Evolutionary conservation across 2,329 filamentous ascomycete genomes (phyloP), one percentile per base, ranked within the genome.

Genomic region (Neonectria neomacrospora): DNA sequence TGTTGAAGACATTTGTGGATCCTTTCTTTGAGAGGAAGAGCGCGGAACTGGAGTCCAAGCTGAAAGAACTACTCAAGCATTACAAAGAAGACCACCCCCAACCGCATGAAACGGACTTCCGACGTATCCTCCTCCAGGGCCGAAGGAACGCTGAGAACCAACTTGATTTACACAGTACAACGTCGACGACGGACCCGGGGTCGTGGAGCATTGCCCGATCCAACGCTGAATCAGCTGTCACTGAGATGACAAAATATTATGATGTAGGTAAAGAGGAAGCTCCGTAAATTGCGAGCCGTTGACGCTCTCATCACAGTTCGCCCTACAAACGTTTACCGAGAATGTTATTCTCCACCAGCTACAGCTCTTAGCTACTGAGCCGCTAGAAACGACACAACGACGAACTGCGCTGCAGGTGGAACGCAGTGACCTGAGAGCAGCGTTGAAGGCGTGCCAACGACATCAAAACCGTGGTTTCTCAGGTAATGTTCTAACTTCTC

Each of bases 261-360:
- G 50, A 58, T 37, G 55, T 58, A 32, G 10, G 55, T 45, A 14
- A 5, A 5, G 11, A 5, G 42, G 12, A 18, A 23, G 11, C 2
- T 9, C 6, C 3, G 28, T 18, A 26, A 9, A 28, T 3, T 16
- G 6, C 16, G 16, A 20, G n/a, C 5, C 37, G 5, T 32, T 59
- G 18, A 59, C 48, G 14, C 7, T 23, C 10, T 30, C 9, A 10
- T 1, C 32, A 2, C 1, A 61, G 58, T 41, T 32, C 10, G 14
- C 58, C 1, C 44, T 61, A 10, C 51, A 48, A 34, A 61, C 42
- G 30, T 61, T 61, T 10, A 55, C 51, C 5, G 58, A 61, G n/a
- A 61, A 61, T 30, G 58, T 55, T 30, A 61, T 48, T n/a, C 16
- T 48, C 2, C 58, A 51, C 2, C 42, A 50, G 16, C n/a, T 61